Evolutionary conservation across 129 eudicot genomes (phyloP), one percentile per base, ranked within the genome.

Genomic region (Lactuca sativa): DNA sequence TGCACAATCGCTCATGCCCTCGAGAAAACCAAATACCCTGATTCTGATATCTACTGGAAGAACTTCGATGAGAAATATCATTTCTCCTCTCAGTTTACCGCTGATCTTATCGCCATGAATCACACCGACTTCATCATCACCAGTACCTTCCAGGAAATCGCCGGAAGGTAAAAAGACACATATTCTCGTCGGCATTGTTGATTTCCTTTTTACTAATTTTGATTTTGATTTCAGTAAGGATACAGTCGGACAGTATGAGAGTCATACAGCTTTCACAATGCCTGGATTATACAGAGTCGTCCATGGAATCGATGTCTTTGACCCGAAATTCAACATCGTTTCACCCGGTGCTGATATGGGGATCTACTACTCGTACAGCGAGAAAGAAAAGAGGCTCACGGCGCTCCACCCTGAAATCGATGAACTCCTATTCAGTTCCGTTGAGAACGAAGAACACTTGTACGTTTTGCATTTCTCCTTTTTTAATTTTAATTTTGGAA

Each of bases 51-150:
- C 66, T 88, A 91, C 69, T 81, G 87, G 90, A 86, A 86, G 68
- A 88, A 88, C 51, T 91, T 82, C 55, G 97, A 91, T 3, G 84
- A 91, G 9, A 91, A 91, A 77, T 91, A 91, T 49, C 97, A 91
- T 72, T 91, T 91, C 75, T 91, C 97, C 4, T 48, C 83, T 79
- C 97, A 91, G 79, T 91, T 91, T 56, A 91, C 97, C 2, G 97
- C 97, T 18, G 97, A 91, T 80, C 88, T 91, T 31, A 81, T 88
- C 44, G 97, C 97, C 17, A 91, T 91, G 97, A 88, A 91, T 56
- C 97, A 91, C 48, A 88, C 97, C 0, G 97, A 91, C 17, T 91
- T 91, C 84, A 91, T 91, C 84, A 91, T 91, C 82, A 91, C 97
- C 4, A 91, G 97, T 80, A 91, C 97, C 54, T 88, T 91, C 86